Base-by-base conservation (phyloP, 1,284 basidiomycete genomes). In the Naganishia sp. region DNA sequence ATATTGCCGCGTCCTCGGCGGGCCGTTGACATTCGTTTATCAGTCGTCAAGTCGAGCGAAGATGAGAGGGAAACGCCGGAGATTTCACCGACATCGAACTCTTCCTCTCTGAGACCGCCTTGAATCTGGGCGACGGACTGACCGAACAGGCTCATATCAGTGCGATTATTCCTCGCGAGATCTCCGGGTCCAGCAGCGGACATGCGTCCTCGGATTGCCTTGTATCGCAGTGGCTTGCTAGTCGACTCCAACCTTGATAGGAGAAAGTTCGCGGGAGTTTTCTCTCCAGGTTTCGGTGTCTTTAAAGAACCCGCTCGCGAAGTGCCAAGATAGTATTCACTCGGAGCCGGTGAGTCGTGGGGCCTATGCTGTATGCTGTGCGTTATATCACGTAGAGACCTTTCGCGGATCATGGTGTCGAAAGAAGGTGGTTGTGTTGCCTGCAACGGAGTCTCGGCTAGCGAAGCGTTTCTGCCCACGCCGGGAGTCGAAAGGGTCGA, bases 41-140 rank as follows among this genome's bases (percentile, higher is more conserved):
- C 78, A 3, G 77, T 73, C 0, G 77, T 78, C 13, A 80, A 73
- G 53, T 79, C 77, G 6, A 76, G 74, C 0, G 77, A 78, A 3
- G 79, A 79, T 1, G 79, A 75, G 13, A 79, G 68, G 10, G 79
- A 79, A 4, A 77, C 73, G 55, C 76, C 78, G 2, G 78, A 80
- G n/a, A 76, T 71, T 58, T 78, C 66, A n/a, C 55, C 57, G 11
- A 39, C 35, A 0, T 50, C 47, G 55, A 57, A 55, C n/a, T 46
- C 54, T 11, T 58, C 63, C 7, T 57, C 39, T 6, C 39, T 49
- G 15, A 9, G 42, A 13, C 17, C 41, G 3, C 32, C 66, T 39
- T 21, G 54, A 43, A 47, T 32, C 7, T 54, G 49, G 13, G 65
- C 53, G 25, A 63, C 18, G 21, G 61, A 56, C 10, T 21, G 25